These are phyloP conservation scores for Flaveria trinervia DNA, from an alignment of 129 eudicot genomes.

Conservation along the genomic window DNA sequence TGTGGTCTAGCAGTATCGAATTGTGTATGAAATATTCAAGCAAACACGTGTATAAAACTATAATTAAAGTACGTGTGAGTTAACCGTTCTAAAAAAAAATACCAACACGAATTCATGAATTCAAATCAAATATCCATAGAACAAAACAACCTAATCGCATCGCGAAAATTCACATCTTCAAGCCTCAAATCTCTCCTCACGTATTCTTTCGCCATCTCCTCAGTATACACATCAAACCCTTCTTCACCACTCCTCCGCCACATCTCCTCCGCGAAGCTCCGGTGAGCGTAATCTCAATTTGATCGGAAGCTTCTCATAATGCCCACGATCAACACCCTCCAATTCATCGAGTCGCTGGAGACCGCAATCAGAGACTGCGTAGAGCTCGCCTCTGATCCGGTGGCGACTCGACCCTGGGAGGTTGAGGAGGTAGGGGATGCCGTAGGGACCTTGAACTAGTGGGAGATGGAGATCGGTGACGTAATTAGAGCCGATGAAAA, in stretches of 20 bases:
- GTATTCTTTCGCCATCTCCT: conserved; percentile 43
- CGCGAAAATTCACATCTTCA: conserved; percentile 21
- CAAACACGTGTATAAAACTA: too few relatives aligned
- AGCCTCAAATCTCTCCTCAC: conserved; percentile 53
- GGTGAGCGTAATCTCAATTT: conserved; percentile 46
- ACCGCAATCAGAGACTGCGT: conserved; percentile 51
- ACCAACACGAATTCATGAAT: too few relatives aligned
- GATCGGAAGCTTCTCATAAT: conserved; percentile 68
- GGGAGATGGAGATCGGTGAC: conserved; percentile 50
- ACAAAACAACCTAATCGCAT: conserved; percentile 36
- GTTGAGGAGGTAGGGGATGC: conserved; percentile 71
- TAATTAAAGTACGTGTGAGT: too few relatives aligned
- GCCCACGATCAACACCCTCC: conserved; percentile 58
- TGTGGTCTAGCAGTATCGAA: too few relatives aligned
- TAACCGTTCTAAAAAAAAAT: too few relatives aligned
- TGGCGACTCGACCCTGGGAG: conserved; percentile 53
- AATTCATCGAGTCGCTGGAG: conserved; percentile 57
- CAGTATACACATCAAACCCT: conserved; percentile 45
- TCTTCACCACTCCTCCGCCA: conserved; percentile 61
- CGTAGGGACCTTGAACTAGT: conserved; percentile 68
- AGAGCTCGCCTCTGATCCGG: conserved; percentile 63
- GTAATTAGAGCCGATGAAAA: conserved; percentile 42
- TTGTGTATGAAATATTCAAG: too few relatives aligned
- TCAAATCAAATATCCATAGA: conserved; percentile 1
- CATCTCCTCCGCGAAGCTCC: conserved; percentile 59